Base-by-base conservation (phyloP, 306 rosid genomes). In the Canavalia ensiformis region DNA sequence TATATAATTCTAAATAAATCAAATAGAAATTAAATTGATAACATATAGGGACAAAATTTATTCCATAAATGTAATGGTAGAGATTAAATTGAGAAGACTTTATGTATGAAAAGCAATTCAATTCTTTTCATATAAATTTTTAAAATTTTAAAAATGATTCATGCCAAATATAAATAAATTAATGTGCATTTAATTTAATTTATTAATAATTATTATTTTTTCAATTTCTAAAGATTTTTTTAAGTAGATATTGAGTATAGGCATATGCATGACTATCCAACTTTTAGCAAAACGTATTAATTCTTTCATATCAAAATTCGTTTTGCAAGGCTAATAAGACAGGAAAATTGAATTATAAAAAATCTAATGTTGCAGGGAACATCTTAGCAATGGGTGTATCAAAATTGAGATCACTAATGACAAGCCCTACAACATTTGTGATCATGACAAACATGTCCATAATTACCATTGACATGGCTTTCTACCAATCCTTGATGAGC, bases 391-490 rank as follows among this genome's bases (percentile, higher is more conserved):
- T 83, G 77, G 80, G 77, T 52, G 63, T 64, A 80, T 81, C 87
- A 79, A 82, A 84, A 85, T 57, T 85, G 76, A 70, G 55, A 79
- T 68, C 69, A 76, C 82, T 82, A 84, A 68, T 76, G 67, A 83
- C 87, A 71, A 77, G 64, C 67, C 84, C 82, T 37, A 37, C 41
- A 37, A 81, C 74, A 57, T 11, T 59, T 51, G 67, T 51, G 58
- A 60, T 4, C 77, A 39, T 29, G 76, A 52, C 81, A 41, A 80
- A 52, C 58, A 60, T 82, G 56, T 31, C 72, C 71, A 82, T 82
- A 18, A 18, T 18, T 80, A 86, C 80, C 76, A 68, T 59, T 85
- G 52, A 75, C 82, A 64, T 63, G 73, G 80, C 85, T 82, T 75
- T 74, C 56, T 44, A 72, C 83, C 80, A 72, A 47, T 76, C 49